Base-by-base conservation (phyloP, 2,329 filamentous ascomycete species). In the Colletotrichum lentis region DNA sequence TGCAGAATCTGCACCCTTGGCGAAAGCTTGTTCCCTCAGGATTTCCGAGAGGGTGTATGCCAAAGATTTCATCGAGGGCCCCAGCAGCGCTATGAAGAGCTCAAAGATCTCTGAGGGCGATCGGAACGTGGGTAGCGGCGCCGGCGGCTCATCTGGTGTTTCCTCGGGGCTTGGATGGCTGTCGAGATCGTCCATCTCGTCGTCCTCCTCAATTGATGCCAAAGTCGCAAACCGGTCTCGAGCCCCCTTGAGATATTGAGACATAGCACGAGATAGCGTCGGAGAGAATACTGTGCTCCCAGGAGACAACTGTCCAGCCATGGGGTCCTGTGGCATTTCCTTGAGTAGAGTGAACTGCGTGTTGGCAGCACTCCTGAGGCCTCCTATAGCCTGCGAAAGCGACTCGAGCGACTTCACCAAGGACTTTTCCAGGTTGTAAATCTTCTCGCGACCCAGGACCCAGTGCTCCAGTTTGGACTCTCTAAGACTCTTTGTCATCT, bases 1-100 rank as follows among this genome's bases (percentile, higher is more conserved):
- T 43, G 87, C 83, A 69, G 89, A 89, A 35, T 89, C 84, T 0
- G 91, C 88, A 1, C 86, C 85, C 14, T 87, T 81, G 5, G 89
- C 89, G 78, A 97, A 98, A 0, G 94, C 93, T 1, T 96, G 85
- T 70, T 97, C 94, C 61, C 93, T 90, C 8, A 99, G 86, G 11
- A 97, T 94, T 75, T 96, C 91, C 12, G 93, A 93, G 46, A 99
- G 80, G 0, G 96, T 98, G 73, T 91, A 96, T 3, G 93, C 93
- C n/a, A 99, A 81, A 0, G 95, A 97, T 78, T 97, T 97, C 89
- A 97, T 97, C 0, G 95, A 96, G 1, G 96, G 96, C 0, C 96
- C 96, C 24, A 99, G 83, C 72, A 96, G 88, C 22, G 86, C 84
- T 68, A 99, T 97, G 77, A 98, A 99, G 5, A 94, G 85, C 12